Evolutionary conservation across 805 yeast species (phyloP).

Genomic region (Sugiyamaella floridensis): DNA sequence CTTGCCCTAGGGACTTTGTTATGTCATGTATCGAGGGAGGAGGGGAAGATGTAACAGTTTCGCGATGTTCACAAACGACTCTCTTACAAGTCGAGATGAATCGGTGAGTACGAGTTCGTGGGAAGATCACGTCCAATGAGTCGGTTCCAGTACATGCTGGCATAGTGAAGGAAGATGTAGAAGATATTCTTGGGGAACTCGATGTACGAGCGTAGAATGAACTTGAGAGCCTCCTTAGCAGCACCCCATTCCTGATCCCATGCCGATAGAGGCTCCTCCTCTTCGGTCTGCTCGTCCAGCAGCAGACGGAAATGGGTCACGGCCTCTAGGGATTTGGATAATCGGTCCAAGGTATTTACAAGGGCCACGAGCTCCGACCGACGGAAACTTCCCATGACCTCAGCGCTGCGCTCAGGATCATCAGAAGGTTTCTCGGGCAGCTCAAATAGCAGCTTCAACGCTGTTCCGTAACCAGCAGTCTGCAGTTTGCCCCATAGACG

Average conservation of each 20-base stretch:
- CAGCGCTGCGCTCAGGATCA: slow-evolving; percentile 38
- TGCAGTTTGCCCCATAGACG: slow-evolving; percentile 97
- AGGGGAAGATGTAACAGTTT: no score
- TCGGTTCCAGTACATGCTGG: slow-evolving; percentile 59
- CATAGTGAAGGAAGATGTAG: slow-evolving; percentile 42
- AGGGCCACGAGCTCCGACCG: slow-evolving; percentile 85
- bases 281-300: slow-evolving; percentile 13
- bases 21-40: no score
- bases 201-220: slow-evolving; percentile 58
- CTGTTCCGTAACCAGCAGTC: slow-evolving; percentile 96
- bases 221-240: slow-evolving; percentile 53
- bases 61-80: neutral
- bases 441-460: slow-evolving; percentile 83
- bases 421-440: slow-evolving; percentile 45
- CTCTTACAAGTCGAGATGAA: slow-evolving; percentile 7
- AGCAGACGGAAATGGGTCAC: slow-evolving; percentile 52
- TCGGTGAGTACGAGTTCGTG: slow-evolving; percentile 3
- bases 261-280: slow-evolving; percentile 1
- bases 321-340: slow-evolving; percentile 75
- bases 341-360: slow-evolving; percentile 85
- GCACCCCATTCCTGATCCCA: slow-evolving; percentile 46
- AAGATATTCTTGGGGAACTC: slow-evolving; percentile 61
- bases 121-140: slow-evolving; percentile 53
- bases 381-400: slow-evolving; percentile 50
- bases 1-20: no score